Base-by-base conservation (phyloP, 768 basidiomycete species). In the Rubroboletus pulcherrimus region DNA sequence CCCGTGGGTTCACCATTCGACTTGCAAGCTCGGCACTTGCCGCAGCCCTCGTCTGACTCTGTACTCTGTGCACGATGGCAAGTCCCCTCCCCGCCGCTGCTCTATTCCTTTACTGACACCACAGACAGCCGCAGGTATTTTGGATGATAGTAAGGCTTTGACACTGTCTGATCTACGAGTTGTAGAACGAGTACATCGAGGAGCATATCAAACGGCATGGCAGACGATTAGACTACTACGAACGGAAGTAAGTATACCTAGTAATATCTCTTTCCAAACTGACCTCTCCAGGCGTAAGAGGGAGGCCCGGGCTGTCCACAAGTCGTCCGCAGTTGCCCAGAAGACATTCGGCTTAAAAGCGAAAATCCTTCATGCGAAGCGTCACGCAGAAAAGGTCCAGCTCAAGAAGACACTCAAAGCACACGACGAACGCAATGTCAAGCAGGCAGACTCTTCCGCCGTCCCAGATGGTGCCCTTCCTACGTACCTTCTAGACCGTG, bases 341-440 rank as follows among this genome's bases (percentile, higher is more conserved):
- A 93, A 94, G 70, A 84, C 91, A 34, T 96, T 97, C 66, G 97
- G 97, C 73, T 78, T 97, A 63, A 98, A 96, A 76, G 97, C 94
- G 61, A 99, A 99, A 74, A 79, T 98, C n/a, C 86, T 98, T 8
- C 97, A 99, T 67, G 92, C 93, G 37, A 95, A 89, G 72, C 89
- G 96, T 57, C 93, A 98, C 76, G 85, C 92, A 31, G 92, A 99
- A 75, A 99, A 98, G 77, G 93, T 99, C 43, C 93, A 94, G 67
- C 89, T 99, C 77, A 96, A 93, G 76, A 99, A 98, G 80, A 95
- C 93, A n/a, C 88, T 99, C 73, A 98, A 97, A 73, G 94, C 94
- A 10, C 97, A 99, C 77, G 97, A 99, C 75, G 96, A 98, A 73
- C 89, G 97, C 58, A 94, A 98, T 68, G 85, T 98, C 77, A 99